Evolutionary conservation across 371 early-diverging fungal species (phyloP), one percentile per base, ranked within the genome.

Genomic region (Mucor indicus): DNA sequence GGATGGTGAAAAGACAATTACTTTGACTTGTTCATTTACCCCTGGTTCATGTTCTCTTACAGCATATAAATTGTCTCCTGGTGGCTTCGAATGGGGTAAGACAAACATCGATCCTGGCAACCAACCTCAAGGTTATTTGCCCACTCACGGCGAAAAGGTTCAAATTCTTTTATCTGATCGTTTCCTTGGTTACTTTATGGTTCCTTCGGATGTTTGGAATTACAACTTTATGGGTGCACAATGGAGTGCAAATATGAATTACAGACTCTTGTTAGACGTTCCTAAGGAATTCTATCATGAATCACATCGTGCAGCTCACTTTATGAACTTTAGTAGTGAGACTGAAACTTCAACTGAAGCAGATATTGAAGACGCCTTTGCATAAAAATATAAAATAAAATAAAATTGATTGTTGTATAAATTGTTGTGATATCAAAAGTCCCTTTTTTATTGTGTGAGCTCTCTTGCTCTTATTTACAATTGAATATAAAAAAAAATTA

Each of bases 271-370:
- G 29, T 74, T 98, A 44, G 98, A 96, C 53, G 81, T 85, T 23
- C 98, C 98, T 15, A 92, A 93, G 69, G 93, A 92, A 57, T 98
- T 96, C 65, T 98, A 98, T 72, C 92, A 97, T 67, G 95, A 95
- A 69, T 75, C 80, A 31, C 99, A 98, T 64, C 89, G 99, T 19
- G 91, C 96, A 29, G 86, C 82, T 53, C 99, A 98, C 57, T 98
- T 96, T 69, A 77, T 95, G 68, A 95, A 90, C 74, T 98, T 97
- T 72, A 83, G 90, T 40, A 85, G 81, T 23, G 76, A 95, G 73
- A 95, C 90, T 44, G 87, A 87, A 21, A 57, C 73, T 2, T 65
- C 72, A 9, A 67, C 75, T 21, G 86, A 83, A 23, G 85, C 82
- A 10, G 88, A 88, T 67, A 72, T 81, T 12, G 88, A 88, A 58